Evolutionary conservation across 2,329 filamentous ascomycete genomes (phyloP), one percentile per base, ranked within the genome.

Genomic region (Tricladium varicosporioides): DNA sequence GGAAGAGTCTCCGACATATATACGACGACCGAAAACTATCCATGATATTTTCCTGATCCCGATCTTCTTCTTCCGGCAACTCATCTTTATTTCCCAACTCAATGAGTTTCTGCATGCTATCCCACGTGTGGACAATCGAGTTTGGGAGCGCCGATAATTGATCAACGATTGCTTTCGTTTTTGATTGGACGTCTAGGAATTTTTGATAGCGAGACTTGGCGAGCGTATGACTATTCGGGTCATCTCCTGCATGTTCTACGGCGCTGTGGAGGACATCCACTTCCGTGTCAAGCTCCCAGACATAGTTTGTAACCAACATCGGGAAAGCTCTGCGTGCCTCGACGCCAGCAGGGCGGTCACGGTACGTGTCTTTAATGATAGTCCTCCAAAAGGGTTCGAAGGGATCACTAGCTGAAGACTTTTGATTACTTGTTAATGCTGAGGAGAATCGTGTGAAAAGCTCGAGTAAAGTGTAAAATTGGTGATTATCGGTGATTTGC

Each of bases 301-400:
- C 32, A 2, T 33, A n/a, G 2, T 43, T 32, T 10, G 45, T 53
- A 31, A 57, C n/a, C 5, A 57, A 18, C 7, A 48, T n/a, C 9
- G 42, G 49, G 43, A 57, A 52, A 36, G 49, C 27, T 22, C 18
- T 32, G 4, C 48, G 44, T 19, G 51, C 44, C 19, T 53, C 44
- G 45, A 9, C 22, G 0, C 8, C 46, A 7, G 58, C 60, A 10
- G 49, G 43, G 2, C 40, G 15, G n/a, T 49, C 51, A 11, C 22
- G 55, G 45, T 54, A 58, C 1, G 56, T 57, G 5, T 62, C 56
- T 50, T 59, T 55, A 15, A 61, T 57, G 2, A 60, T 13, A 1
- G 60, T 53, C 5, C 53, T 49, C 60, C 58, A 62, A 15, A 62
- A 59, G 15, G 48, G 53, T 15, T 62, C 58, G 15, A 53, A 48